Percentiles rank a stretch among this genome's conserved stretches.
phyloP scores from a whole-genome alignment of 148 eudicot genomes.

The Polygonum maritimum region DNA sequence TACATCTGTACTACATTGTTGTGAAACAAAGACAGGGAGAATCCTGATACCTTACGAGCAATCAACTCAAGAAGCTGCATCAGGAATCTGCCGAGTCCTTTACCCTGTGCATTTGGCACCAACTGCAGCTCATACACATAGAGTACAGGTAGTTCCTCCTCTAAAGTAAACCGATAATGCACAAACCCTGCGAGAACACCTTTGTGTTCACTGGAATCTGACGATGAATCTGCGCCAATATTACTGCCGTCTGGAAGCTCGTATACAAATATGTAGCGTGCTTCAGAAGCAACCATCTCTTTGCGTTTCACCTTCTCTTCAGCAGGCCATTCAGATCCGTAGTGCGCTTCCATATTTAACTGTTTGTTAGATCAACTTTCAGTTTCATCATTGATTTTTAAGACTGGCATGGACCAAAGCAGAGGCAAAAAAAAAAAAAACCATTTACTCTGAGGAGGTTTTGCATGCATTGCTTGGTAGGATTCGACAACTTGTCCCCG shows the following conservation, averaged over 20 bases:
- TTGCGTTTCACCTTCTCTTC: conserved; percentile 78
- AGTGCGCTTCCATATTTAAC: conserved; percentile 82
- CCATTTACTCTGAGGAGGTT: conserved; percentile 63
- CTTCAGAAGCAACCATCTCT: conserved; percentile 81
- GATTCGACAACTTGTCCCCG: conserved; percentile 54
- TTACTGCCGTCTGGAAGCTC: conserved; percentile 21
- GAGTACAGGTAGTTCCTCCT: conserved; percentile 87
- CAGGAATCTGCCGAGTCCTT: conserved; percentile 73
- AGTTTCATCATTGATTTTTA: not conserved
- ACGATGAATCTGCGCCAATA: conserved; percentile 10
- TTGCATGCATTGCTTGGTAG: conserved; percentile 52
- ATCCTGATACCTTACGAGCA: conserved; percentile 53
- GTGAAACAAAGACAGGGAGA: not conserved
- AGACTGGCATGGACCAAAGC: not conserved
- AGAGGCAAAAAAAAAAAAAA: not conserved
- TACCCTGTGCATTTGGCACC: conserved; percentile 58
- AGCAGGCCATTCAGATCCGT: conserved; percentile 68
- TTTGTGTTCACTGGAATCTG: conserved; percentile 19
- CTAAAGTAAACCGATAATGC: conserved; percentile 67
- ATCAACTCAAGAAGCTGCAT: conserved; percentile 88
- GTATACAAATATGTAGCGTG: conserved; percentile 69
- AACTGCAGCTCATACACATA: conserved; percentile 95
- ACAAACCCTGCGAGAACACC: conserved; percentile 69
- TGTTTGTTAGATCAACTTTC: conserved; percentile 16
- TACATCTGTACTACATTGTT: not conserved